Base-by-base conservation (phyloP, 2,329 filamentous ascomycete species). In the Fusarium kyushuense region DNA sequence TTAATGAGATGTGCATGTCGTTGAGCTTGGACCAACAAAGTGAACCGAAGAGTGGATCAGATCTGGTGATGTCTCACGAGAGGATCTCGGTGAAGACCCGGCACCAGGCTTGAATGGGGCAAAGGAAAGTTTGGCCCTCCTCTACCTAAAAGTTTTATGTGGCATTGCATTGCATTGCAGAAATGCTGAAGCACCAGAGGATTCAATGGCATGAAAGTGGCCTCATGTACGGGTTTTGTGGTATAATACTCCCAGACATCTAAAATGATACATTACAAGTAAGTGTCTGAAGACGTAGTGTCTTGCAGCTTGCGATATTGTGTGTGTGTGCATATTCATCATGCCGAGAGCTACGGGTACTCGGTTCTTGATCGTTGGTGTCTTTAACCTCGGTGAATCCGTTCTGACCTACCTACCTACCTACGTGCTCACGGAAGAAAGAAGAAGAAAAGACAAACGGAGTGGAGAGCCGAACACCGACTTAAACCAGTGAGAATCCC, bases 361-460 rank as follows among this genome's bases (percentile, higher is more conserved):
- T 48, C 32, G 19, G 35, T 47, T 14, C 6, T 17, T 19, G 32
- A n/a, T 27, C 12, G 23, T 36, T 30, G 32, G 43, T 36, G 51
- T 59, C 46, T 52, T 59, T 72, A 70, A 72, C 71, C 71, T 73
- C 71, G 71, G 71, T 73, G 71, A 73, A 73, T 66, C 48, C 51
- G 35, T 30, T 58, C 21, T 13, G 42, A 55, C 41, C 30, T 61
- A 62, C 42, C 56, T 42, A 55, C 41, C 30, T 61, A 62, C 42
- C 56, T 25, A 55, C 41, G 25, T 61, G 65, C 45, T 56, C 38
- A 43, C 29, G 33, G 35, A 43, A 23, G 48, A 45, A 32, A 47
- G 54, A 56, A 60, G 63, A 54, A 61, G 55, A 64, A 66, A 57
- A 64, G 55, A 55, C 35, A 63, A 35, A 69, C 52, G 54, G 56